phyloP scores from a whole-genome alignment of 1,284 basidiomycete genomes.

The Heliocybe sulcata region DNA sequence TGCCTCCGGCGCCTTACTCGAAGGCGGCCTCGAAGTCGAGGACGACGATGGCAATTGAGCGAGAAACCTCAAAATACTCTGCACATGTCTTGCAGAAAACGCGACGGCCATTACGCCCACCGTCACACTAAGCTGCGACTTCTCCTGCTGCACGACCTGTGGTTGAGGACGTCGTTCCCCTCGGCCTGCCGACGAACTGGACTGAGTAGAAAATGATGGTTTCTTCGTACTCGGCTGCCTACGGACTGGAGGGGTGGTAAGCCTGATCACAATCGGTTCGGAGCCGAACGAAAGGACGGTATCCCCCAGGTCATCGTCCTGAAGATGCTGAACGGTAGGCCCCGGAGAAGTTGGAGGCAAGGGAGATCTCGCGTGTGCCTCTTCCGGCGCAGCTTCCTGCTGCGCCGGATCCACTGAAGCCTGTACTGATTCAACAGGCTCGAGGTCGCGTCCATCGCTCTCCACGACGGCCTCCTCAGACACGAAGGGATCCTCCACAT shows the following conservation, averaged over 20 bases:
- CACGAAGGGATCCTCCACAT: not conserved
- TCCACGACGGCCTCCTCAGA: not conserved
- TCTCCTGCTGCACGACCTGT: conserved; percentile 2
- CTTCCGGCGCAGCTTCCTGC: not conserved
- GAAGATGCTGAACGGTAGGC: not conserved
- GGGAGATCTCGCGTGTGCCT: not conserved
- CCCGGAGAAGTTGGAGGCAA: not conserved
- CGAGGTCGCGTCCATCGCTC: not conserved
- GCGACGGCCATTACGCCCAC: conserved; percentile 46
- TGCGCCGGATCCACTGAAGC: not conserved
- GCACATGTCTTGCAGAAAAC: conserved; percentile 46
- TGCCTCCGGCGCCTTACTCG: conserved; percentile 11
- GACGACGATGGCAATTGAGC: conserved; percentile 28
- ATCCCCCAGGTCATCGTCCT: conserved; percentile 25
- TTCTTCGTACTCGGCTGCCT: not conserved
- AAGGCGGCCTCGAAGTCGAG: conserved; percentile 9
- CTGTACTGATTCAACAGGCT: too few relatives aligned
- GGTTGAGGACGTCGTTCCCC: not conserved
- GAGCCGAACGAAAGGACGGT: conserved; percentile 48
- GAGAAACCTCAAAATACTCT: conserved; percentile 33
- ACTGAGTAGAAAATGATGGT: not conserved
- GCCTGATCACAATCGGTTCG: conserved; percentile 45
- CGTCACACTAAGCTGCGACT: conserved; percentile 25
- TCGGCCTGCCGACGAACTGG: not conserved
- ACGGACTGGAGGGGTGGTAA: conserved; percentile 36